Conservation (phyloP, 441 rosid species). For the Erodium moschatum region DNA sequence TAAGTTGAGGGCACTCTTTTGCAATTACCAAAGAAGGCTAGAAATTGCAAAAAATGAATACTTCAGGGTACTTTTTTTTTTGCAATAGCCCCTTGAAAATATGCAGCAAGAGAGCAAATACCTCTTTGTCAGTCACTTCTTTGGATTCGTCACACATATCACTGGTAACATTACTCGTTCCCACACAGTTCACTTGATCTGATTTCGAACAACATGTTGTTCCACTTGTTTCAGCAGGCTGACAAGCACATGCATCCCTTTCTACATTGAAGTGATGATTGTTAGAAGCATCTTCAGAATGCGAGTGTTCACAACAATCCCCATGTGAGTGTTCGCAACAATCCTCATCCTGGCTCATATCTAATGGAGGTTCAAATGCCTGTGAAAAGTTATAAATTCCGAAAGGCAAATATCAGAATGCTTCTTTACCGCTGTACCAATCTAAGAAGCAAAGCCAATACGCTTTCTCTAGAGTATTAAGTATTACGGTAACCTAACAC, state of each 20-base stretch:
- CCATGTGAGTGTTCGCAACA: conserved; percentile 33
- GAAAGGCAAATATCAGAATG: background rate
- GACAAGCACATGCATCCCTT: conserved; percentile 36
- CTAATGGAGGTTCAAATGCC: conserved; percentile 96
- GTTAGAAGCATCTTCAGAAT: conserved; percentile 34
- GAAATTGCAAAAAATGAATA: too few relatives aligned
- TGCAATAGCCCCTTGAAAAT: too few relatives aligned
- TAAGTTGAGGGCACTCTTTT: too few relatives aligned
- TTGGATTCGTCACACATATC: conserved; percentile 23
- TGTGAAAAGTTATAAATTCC: conserved; percentile 27
- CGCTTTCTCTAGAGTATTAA: conserved; percentile 4
- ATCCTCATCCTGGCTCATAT: conserved; percentile 73
- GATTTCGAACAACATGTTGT: conserved; percentile 28
- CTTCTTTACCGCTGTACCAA: conserved; percentile 4
- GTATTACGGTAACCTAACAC: conserved; percentile 10
- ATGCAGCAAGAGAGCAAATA: conserved; percentile 19
- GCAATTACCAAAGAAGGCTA: too few relatives aligned
- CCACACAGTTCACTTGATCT: conserved; percentile 24
- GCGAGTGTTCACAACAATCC: conserved; percentile 40
- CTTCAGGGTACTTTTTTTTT: too few relatives aligned
- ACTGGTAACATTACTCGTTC: conserved; percentile 20
- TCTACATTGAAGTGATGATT: conserved; percentile 38
- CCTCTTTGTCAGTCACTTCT: conserved; percentile 28
- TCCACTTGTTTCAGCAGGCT: conserved; percentile 36
- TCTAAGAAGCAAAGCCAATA: conserved; percentile 13